Evolutionary conservation across 2,329 filamentous ascomycete genomes (phyloP).

Genomic region (Ceratocystis harringtonii): DNA sequence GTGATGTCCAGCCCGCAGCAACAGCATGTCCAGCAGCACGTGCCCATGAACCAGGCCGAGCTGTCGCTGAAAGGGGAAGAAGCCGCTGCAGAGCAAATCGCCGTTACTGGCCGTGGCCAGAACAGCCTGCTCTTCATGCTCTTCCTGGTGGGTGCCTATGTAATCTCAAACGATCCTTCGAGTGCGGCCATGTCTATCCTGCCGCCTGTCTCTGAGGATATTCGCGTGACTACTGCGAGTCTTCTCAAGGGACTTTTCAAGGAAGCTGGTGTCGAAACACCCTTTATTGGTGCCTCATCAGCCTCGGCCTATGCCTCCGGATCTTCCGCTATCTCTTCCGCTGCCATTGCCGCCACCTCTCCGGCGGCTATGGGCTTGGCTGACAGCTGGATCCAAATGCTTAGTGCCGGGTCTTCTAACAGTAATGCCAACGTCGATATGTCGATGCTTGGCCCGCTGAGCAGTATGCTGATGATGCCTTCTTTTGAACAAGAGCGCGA

Average conservation of each 20-base stretch:
- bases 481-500: conserved; percentile 76
- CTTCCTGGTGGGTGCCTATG: conserved; percentile 88
- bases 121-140: conserved; percentile 85
- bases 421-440: conserved; percentile 31
- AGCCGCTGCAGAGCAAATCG: conserved; percentile 24
- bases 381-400: conserved; percentile 21
- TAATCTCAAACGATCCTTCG: conserved; percentile 68
- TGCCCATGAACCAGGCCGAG: conserved; percentile 36
- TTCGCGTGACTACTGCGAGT: conserved; percentile 61
- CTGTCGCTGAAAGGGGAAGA: conserved; percentile 22
- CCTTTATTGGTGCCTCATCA: conserved; percentile 1
- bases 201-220: conserved; percentile 64
- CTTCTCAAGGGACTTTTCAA: conserved; percentile 71
- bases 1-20: background rate
- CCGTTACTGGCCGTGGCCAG: conserved; percentile 45
- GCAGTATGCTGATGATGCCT: conserved; percentile 55
- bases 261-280: conserved; percentile 49
- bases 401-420: background rate
- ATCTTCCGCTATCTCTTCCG: background rate
- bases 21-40: conserved; percentile 29
- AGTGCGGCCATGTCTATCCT: conserved; percentile 43
- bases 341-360: conserved; percentile 2
- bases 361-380: conserved; percentile 21
- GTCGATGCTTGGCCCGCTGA: conserved; percentile 50
- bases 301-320: conserved; percentile 7